A percentile compares a stretch with the other conserved stretches of the same genome.
phyloP scores from a whole-genome alignment of 2,329 filamentous ascomycete species.

The Graphilbum ipis-grandicollis region DNA sequence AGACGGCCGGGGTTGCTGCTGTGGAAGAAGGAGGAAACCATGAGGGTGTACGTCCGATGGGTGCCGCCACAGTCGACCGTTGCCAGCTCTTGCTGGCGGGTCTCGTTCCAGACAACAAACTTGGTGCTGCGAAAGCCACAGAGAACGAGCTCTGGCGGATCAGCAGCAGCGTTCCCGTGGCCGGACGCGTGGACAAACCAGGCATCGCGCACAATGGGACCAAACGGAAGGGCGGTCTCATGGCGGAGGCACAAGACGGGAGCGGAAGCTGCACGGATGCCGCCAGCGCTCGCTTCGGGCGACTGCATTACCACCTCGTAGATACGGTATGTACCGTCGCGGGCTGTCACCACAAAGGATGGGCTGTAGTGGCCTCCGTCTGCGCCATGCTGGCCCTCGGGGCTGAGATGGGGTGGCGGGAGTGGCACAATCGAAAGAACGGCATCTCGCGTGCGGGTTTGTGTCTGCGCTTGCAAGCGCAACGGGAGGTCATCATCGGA shows the following conservation, averaged over 20 bases:
- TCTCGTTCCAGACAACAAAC: slow-evolving; percentile 72
- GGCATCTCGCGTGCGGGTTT: slow-evolving; percentile 20
- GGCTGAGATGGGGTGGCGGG: too few relatives aligned
- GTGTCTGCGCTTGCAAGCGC: slow-evolving; percentile 12
- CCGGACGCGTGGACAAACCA: slow-evolving; percentile 28
- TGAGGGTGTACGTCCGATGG: slow-evolving; percentile 52
- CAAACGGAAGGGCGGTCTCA: slow-evolving; percentile 51
- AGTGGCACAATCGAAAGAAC: slow-evolving; percentile 48
- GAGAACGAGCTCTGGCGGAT: slow-evolving; percentile 39
- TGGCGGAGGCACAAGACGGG: slow-evolving; percentile 34
- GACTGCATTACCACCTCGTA: slow-evolving; percentile 20
- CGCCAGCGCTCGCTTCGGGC: neutral
- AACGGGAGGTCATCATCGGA: too few relatives aligned
- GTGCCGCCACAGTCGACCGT: slow-evolving; percentile 69
- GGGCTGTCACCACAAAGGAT: slow-evolving; percentile 55
- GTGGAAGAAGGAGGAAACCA: neutral
- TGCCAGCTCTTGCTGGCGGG: slow-evolving; percentile 49
- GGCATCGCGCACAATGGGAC: slow-evolving; percentile 58
- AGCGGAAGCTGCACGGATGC: neutral
- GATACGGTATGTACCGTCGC: slow-evolving; percentile 61
- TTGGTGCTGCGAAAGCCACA: slow-evolving; percentile 67
- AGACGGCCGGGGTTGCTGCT: slow-evolving; percentile 17
- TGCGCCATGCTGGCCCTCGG: too few relatives aligned
- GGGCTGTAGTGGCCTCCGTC: too few relatives aligned
- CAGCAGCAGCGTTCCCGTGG: neutral